These are phyloP conservation scores for Gardenia jasminoides DNA, from an alignment of 257 asterid genomes.

Conservation along the genomic window DNA sequence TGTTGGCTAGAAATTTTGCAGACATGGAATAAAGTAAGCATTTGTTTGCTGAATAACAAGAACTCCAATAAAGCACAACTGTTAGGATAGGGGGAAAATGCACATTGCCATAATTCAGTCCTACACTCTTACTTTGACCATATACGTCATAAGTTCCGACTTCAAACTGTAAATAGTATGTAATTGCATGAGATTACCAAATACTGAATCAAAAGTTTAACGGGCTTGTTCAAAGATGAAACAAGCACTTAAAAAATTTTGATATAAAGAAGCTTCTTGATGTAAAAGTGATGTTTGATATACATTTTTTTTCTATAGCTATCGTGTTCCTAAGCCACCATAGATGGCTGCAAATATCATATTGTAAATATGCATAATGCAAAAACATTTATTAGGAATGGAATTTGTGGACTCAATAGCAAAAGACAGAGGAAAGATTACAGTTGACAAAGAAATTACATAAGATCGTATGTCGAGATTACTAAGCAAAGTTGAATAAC, in stretches of 20 bases:
- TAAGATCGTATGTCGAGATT: neutral
- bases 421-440: neutral
- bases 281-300: neutral
- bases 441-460: neutral
- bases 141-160: neutral
- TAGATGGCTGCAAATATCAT: neutral
- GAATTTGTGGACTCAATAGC: neutral
- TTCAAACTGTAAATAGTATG: neutral
- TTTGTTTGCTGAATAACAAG: neutral
- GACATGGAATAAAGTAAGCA: conserved; percentile 7
- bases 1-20: conserved; percentile 27
- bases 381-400: neutral
- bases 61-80: neutral
- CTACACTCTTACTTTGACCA: neutral
- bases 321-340: neutral
- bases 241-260: no score
- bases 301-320: neutral
- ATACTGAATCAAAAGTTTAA: neutral
- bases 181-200: neutral
- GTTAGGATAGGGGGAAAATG: neutral
- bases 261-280: neutral
- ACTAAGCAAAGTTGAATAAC: neutral
- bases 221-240: no score
- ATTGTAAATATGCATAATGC: neutral
- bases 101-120: neutral